Evolutionary conservation across 202 grass and related monocot species (phyloP), one percentile per base, ranked within the genome.

Genomic region (Alloteropsis angusta): DNA sequence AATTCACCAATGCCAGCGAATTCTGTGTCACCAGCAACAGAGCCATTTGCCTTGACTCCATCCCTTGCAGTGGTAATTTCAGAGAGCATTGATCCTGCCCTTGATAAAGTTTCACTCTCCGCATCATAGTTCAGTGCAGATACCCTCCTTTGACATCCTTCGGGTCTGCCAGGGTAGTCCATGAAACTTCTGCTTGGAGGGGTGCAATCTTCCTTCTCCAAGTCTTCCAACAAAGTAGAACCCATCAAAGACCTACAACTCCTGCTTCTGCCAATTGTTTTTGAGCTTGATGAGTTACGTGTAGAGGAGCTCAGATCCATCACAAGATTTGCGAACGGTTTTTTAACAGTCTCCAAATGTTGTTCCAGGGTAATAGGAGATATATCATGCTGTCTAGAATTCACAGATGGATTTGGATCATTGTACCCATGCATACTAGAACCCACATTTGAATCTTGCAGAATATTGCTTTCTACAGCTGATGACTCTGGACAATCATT

Each of bases 301-400:
- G 45, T 78, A 69, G 86, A 85, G 65, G 84, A 85, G 53, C 74
- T 85, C 56, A 81, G 59, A 80, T 95, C 89, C 71, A 77, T 71
- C 17, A 71, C 78, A 39, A 91, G 80, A 84, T 47, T 77, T 37
- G 54, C 60, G 72, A 90, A 82, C 64, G 83, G 83, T 74, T 91
- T 98, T 42, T 57, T 93, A 44, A 93, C 87, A 82, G 90, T 95
- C 58, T 93, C 87, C 48, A 98, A 88, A 81, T 98, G 96, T 49
- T 95, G 89, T 77, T 95, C 96, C 48, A 98, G 82, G 61, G 89
- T 95, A 81, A 95, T 37, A 45, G 87, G 37, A 79, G 90, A 78
- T 60, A 37, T 56, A 44, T 65, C 65, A 30, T 55, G 25, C 19
- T 56, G 35, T 48, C 61, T 32, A 22, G 86, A 64, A 70, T 56